phyloP scores from a whole-genome alignment of 2,329 filamentous ascomycete genomes.

The Aspergillus neotritici region DNA sequence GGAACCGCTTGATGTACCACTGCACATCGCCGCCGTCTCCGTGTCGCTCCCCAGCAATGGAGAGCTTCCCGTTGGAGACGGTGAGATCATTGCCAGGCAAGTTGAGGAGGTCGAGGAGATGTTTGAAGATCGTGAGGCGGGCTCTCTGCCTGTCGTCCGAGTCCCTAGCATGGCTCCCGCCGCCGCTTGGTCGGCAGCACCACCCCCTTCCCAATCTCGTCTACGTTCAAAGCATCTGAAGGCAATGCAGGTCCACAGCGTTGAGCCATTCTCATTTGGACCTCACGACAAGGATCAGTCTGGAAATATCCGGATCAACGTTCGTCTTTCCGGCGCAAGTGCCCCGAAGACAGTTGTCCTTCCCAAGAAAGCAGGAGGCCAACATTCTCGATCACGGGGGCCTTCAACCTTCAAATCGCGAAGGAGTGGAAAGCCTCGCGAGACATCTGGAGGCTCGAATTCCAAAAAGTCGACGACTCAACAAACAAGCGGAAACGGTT shows the following conservation, averaged over 20 bases:
- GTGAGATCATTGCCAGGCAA: slow-evolving; percentile 55
- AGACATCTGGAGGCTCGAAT: slow-evolving; percentile 18
- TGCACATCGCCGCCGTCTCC: slow-evolving; percentile 52
- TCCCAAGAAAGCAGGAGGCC: slow-evolving; percentile 27
- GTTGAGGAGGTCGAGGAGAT: slow-evolving; percentile 75
- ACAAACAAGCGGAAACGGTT: slow-evolving; percentile 16
- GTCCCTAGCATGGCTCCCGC: slow-evolving; percentile 60
- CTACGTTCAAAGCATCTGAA: slow-evolving; percentile 47
- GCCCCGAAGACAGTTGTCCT: slow-evolving; percentile 39
- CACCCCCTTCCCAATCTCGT: slow-evolving; percentile 29
- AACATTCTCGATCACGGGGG: slow-evolving; percentile 22
- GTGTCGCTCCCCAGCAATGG: slow-evolving; percentile 60
- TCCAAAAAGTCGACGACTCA: slow-evolving; percentile 25
- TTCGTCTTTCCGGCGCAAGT: slow-evolving; percentile 46
- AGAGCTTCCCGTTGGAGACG: slow-evolving; percentile 37
- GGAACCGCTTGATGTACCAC: slow-evolving; percentile 57
- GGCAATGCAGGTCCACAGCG: slow-evolving; percentile 48
- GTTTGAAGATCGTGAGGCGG: slow-evolving; percentile 76
- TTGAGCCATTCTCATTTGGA: slow-evolving; percentile 41
- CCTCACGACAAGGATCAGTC: slow-evolving; percentile 34
- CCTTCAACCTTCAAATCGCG: slow-evolving; percentile 25
- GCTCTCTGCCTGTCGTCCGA: slow-evolving; percentile 65
- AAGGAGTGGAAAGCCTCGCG: slow-evolving; percentile 28
- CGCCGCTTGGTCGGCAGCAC: slow-evolving; percentile 57
- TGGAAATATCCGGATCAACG: slow-evolving; percentile 34